These are phyloP conservation scores for Candida lessepsii DNA, from an alignment of 805 yeast genomes.

Conservation along the genomic window DNA sequence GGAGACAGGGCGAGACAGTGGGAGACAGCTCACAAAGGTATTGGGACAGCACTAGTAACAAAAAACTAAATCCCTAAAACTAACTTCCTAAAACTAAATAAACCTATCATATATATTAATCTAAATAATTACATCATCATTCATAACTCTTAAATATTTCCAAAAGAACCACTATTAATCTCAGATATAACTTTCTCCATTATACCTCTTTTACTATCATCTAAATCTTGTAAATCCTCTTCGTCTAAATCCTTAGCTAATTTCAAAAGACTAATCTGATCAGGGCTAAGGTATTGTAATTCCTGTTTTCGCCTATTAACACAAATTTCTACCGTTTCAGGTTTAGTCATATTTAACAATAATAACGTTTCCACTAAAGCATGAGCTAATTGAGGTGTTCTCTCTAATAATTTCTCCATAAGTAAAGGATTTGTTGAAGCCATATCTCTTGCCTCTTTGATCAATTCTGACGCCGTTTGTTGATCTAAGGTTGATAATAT, in stretches of 20 bases:
- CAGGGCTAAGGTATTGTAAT: constrained; percentile 27
- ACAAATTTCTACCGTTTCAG: constrained; percentile 36
- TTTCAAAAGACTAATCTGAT: constrained; percentile 31
- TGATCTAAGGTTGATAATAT: constrained; percentile 49
- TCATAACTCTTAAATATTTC: constrained; percentile 8
- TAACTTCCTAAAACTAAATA: too few relatives aligned
- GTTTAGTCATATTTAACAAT: constrained; percentile 32
- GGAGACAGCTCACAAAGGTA: too few relatives aligned
- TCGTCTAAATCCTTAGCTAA: constrained; percentile 28
- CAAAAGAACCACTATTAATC: constrained; percentile 28
- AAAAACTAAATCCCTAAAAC: too few relatives aligned
- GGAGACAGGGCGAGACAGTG: too few relatives aligned
- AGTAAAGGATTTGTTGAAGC: constrained; percentile 53
- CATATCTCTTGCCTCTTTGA: constrained; percentile 61
- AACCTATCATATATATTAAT: too few relatives aligned
- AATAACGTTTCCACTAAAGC: constrained; percentile 74
- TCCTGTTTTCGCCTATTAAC: constrained; percentile 32
- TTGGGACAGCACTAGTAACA: too few relatives aligned
- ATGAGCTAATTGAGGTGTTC: constrained; percentile 78
- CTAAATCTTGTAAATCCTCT: constrained; percentile 28
- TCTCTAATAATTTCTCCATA: constrained; percentile 58
- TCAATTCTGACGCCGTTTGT: constrained; percentile 45
- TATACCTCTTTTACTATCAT: constrained; percentile 21
- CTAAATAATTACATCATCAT: too few relatives aligned
- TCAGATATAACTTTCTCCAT: constrained; percentile 23